Base-by-base conservation (phyloP, 164 flowering plant species). In the Vitis riparia region DNA sequence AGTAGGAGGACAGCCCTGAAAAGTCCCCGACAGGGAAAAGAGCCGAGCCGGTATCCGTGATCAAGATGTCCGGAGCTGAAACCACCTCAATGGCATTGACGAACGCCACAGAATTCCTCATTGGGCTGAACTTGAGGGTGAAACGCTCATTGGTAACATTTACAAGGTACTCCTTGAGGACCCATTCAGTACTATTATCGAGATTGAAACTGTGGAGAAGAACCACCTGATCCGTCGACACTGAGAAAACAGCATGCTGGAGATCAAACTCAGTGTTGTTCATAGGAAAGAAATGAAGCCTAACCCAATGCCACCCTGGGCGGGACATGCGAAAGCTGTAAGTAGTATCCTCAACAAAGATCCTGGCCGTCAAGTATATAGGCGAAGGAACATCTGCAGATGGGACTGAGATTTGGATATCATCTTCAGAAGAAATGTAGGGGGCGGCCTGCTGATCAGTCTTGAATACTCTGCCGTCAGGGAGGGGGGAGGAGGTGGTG, bases 221-320 rank as follows among this genome's bases (percentile, higher is more conserved):
- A 16, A 80, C 83, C 8, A 77, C 59, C 14, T 80, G 68, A 8
- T 82, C 79, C 11, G 94, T 81, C 15, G 67, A 13, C 68, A 90
- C 91, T 8, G 78, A 68, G 71, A 92, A 88, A 10, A 67, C 68
- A 13, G 92, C 81, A 4, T 62, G 37, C 11, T 70, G 71, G 16
- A 92, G 84, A 58, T 86, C 79, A 64, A 73, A 83, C 8, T 69
- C 57, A 13, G 71, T 2, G 76, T 77, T 82, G 0, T 73, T 73
- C 19, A 90, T 1, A 5, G 95, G 88, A 23, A 74, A 81, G 75
- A 92, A 88, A 68, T 92, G 86, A 53, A 92, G 90, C 15, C 97
- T 85, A 12, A 90, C 78, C 90, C 89, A 92, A 69, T 90, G 94
- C 86, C 85, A 92, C 0, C 97, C 97, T 0, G 89, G 75, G 1